Base-by-base conservation (phyloP, 1,139 yeast species). In the Candida pseudocylindracea region DNA sequence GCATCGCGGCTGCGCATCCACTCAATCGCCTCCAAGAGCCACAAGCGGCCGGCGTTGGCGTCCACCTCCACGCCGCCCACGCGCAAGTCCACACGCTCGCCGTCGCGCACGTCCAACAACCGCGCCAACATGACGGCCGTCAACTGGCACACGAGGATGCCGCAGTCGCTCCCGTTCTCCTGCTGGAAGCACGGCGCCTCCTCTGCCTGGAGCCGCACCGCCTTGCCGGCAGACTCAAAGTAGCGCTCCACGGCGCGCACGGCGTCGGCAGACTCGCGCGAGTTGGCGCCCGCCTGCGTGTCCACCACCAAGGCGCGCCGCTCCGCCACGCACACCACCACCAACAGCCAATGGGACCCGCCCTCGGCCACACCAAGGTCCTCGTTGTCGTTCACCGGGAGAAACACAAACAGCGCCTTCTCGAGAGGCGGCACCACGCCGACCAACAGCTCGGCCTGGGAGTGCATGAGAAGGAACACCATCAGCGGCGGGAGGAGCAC, bases 301-400 rank as follows among this genome's bases (percentile, higher is more conserved):
- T 60, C 65, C 36, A 57, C 60, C 1, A 60, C 46, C 30, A 49
- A 51, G 10, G 60, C 38, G 27, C 42, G 45, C 32, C 47, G 48
- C 26, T 55, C 59, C 3, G 57, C 38, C 3, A 50, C 32, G 26
- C 53, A 49, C 10, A 54, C 42, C 10, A 60, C 42, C 12, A 56
- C 52, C 25, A 60, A 43, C 1, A 56, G 53, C 67, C 67, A 60
- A 41, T 60, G 67, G 38, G 58, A 64, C 9, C 67, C 67, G 34
- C 45, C 48, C 33, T 55, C 51, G 7, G 45, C 55, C 6, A 43
- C 50, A 34, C 53, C 60, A 32, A 54, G 36, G 29, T 45, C 48
- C 26, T 57, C 60, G 10, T 57, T 50, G 34, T 51, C 55, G 36
- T 57, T 60, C 25, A 58, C 44, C 1, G 67, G 67, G 8, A 59